Base-by-base conservation (phyloP, 2,329 filamentous ascomycete species). In the Hymenoscyphus fraxineus region DNA sequence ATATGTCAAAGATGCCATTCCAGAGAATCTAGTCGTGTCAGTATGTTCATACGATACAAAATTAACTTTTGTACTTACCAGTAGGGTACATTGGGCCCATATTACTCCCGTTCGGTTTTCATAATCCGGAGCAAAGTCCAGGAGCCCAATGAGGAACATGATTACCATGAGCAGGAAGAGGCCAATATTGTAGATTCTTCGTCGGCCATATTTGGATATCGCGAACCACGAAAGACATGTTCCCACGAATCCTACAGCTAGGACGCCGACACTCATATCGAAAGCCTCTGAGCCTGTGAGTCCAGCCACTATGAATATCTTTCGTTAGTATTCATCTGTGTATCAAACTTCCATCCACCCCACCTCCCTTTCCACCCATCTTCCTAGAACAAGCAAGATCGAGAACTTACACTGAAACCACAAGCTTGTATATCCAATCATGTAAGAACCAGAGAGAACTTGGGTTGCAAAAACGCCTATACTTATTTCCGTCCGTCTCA, bases 111-210 rank as follows among this genome's bases (percentile, higher is more conserved):
- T 64, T 1, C 63, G 61, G 38, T 63, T 72, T 4, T 64, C 72
- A 12, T 68, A 71, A 61, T 76, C 75, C n/a, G 75, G 75, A 16
- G 76, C 72, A 57, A 77, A 73, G 59, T 78, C 78, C 22, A 71
- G 58, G 40, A 72, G 66, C 15, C 67, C 72, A 10, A 74, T 71
- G 59, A 88, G 60, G 27, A 88, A 78, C 70, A 88, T 80, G 41
- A 75, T 70, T 47, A 79, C 76, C 73, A 86, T 86, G 74, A 83
- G 79, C n/a, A 78, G 71, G 12, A 81, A 59, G 1, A 73, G 82
- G 65, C 86, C 86, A 77, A 81, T 86, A 62, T 88, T 79, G 74
- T 88, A 88, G 74, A 88, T 87, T 47, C 82, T 81, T 59, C 86
- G 84, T 61, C 86, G 83, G 71, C 86, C 85, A 62, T 85, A 79